Conservation (phyloP, 2,329 filamentous ascomycete species). For the Emericellopsis cladophorae region DNA sequence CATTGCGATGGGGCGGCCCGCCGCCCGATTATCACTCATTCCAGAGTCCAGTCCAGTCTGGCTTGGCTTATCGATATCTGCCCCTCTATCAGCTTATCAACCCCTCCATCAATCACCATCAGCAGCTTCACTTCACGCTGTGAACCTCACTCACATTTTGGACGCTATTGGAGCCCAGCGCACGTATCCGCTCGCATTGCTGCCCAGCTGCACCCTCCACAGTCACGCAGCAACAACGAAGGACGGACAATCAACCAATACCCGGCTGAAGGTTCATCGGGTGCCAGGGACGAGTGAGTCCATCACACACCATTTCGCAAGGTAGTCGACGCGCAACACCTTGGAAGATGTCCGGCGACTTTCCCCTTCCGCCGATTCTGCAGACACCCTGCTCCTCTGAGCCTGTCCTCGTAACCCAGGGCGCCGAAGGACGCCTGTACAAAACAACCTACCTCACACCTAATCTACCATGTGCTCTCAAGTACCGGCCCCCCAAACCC, state of each 20-base stretch:
- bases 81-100: too few relatives aligned
- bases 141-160: too few relatives aligned
- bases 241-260: background rate
- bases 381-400: constrained; percentile 43
- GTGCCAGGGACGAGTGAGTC: too few relatives aligned
- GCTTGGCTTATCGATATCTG: too few relatives aligned
- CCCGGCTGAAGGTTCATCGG: background rate
- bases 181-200: too few relatives aligned
- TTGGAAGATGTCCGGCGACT: constrained; percentile 7
- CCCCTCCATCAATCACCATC: background rate
- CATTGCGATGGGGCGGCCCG: too few relatives aligned
- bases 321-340: too few relatives aligned
- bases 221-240: background rate
- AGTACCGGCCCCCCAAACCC: constrained; percentile 80
- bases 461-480: constrained; percentile 61
- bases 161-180: too few relatives aligned
- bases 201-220: too few relatives aligned
- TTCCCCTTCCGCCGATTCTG: constrained; percentile 53
- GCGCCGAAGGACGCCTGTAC: constrained; percentile 92
- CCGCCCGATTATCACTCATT: too few relatives aligned
- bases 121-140: background rate
- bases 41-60: too few relatives aligned
- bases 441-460: constrained; percentile 67
- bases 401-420: constrained; percentile 71
- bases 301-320: background rate